These are phyloP conservation scores for Ogataea thermomethanolica DNA, from an alignment of 805 yeast genomes.

Conservation along the genomic window DNA sequence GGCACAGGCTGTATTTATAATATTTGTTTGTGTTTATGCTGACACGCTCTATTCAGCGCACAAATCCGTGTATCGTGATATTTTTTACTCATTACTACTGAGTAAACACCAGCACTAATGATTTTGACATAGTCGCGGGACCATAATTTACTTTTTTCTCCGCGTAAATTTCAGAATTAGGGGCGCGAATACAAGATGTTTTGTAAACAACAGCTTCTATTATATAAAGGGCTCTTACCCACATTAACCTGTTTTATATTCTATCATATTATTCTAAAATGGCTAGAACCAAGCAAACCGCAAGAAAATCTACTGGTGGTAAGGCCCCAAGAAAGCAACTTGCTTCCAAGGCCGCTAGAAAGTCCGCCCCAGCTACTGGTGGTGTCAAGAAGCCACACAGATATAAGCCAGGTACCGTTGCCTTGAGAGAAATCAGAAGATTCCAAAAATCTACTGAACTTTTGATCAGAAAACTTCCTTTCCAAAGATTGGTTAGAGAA, in stretches of 20 bases:
- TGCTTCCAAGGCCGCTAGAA: slow-evolving; percentile 91
- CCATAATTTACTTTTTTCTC: slow-evolving; percentile 10
- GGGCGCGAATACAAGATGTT: background rate
- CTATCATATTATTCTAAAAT: slow-evolving; percentile 36
- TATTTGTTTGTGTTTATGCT: slow-evolving; percentile 7
- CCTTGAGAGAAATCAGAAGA: slow-evolving; percentile 95
- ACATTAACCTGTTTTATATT: slow-evolving; percentile 1
- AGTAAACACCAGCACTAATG: slow-evolving; percentile 14
- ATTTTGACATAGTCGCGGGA: background rate
- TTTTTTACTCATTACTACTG: slow-evolving; percentile 13
- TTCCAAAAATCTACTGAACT: slow-evolving; percentile 96
- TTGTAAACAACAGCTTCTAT: slow-evolving; percentile 9
- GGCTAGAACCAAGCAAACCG: slow-evolving; percentile 95
- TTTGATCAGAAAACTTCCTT: slow-evolving; percentile 92
- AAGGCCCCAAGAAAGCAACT: slow-evolving; percentile 93
- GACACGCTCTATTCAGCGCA: slow-evolving; percentile 14
- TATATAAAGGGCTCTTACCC: slow-evolving; percentile 15
- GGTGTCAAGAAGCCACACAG: slow-evolving; percentile 95
- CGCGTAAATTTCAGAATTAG: slow-evolving; percentile 10
- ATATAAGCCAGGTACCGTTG: slow-evolving; percentile 97
- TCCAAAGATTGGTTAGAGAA: slow-evolving; percentile 95
- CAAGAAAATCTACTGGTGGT: slow-evolving; percentile 95
- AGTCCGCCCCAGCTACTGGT: slow-evolving; percentile 87
- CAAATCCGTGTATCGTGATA: slow-evolving; percentile 9
- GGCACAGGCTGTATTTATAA: slow-evolving; percentile 16